Evolutionary conservation across 208 protist species (phyloP), one percentile per base, ranked within the genome.

Genomic region (Herpetomonas samuelpessoai): DNA sequence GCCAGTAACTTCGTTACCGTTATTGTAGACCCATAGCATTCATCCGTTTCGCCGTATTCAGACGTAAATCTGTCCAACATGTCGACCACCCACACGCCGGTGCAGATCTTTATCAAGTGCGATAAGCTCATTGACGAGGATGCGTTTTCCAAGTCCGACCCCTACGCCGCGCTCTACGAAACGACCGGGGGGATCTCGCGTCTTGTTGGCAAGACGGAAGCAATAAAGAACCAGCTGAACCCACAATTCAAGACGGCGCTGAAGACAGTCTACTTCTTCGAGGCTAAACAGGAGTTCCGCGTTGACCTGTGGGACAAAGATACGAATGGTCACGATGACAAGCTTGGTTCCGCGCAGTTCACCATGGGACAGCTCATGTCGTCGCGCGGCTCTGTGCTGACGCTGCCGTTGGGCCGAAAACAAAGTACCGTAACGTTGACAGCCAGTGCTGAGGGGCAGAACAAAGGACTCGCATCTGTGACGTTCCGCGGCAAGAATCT

Each of bases 101-200:
- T 81, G 31, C 68, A 81, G 47, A 44, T 76, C 12, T 75, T 65
- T 53, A 66, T 81, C 69, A 71, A 65, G 38, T 73, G 67, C 48
- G 9, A 51, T 31, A 48, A 63, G 7, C 46, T 79, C 14, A 7
- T 68, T 10, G 68, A 76, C 41, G 29, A 0, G 12, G 74, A 79
- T 35, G 53, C 39, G 2, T 50, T 57, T n/a, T 68, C 54, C 9
- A 75, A 76, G 58, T 57, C 45, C 25, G 68, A 76, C 48, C 68
- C 68, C 10, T 80, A 72, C 50, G 44, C 62, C 1, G 24, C 50
- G 1, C 26, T 80, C 21, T 65, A 58, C 45, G 48, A 49, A 12
- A 16, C 50, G 19, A 62, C 27, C 2, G 38, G 38, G 12, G 38
- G 38, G 12, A 12, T n/a, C 14, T 28, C 38, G 16, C 18, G 22